Evolutionary conservation across 176 grass and related monocot genomes (phyloP).

Genomic region (Carex scoparia): DNA sequence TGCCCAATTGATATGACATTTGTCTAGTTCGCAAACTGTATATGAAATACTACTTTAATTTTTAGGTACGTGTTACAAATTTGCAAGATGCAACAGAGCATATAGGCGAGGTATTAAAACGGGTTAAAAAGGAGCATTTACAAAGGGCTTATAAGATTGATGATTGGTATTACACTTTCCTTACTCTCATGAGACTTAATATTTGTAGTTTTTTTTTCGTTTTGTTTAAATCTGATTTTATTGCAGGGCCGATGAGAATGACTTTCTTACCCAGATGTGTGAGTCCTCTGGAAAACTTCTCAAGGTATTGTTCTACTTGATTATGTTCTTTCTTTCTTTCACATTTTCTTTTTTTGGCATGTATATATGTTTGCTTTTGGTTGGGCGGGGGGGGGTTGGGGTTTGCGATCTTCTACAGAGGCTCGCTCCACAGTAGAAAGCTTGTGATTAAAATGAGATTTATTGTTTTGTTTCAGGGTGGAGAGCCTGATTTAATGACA

Average conservation of each 20-base stretch:
- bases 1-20: background rate
- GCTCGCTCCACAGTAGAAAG: background rate
- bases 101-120: constrained; percentile 88
- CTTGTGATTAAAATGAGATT: constrained; percentile 4
- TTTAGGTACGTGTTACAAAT: constrained; percentile 89
- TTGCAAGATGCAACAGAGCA: constrained; percentile 92
- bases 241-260: constrained; percentile 73
- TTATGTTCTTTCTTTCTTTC: background rate
- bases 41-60: background rate
- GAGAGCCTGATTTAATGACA: constrained; percentile 81
- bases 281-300: constrained; percentile 79
- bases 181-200: background rate
- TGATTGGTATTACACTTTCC: constrained; percentile 51
- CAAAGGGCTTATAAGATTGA: constrained; percentile 94
- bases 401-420: background rate
- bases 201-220: background rate
- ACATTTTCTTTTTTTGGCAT: background rate
- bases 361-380: background rate
- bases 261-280: constrained; percentile 82
- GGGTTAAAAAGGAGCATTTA: constrained; percentile 89
- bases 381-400: background rate
- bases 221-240: constrained; percentile 18
- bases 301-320: constrained; percentile 42
- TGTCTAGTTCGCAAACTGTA: constrained; percentile 1
- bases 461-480: constrained; percentile 51